Conservation (phyloP, 805 yeast species). For the Ogataea ganodermae region DNA sequence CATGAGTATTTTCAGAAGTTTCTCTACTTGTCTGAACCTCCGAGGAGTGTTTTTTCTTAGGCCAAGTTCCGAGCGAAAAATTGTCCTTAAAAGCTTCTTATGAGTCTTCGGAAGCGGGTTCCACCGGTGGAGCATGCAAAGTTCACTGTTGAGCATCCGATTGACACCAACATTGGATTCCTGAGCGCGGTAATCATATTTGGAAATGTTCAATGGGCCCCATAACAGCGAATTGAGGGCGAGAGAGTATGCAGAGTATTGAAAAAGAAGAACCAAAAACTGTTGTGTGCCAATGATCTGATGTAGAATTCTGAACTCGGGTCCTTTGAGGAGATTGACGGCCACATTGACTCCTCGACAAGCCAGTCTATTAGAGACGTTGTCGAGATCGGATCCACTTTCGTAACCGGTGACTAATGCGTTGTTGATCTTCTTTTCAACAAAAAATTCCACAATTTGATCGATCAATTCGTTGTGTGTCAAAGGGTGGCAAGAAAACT, state of each 20-base stretch:
- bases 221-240: slow-evolving; percentile 20
- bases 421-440: slow-evolving; percentile 36
- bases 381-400: slow-evolving; percentile 31
- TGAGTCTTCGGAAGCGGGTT: slow-evolving; percentile 29
- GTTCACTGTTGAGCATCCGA: slow-evolving; percentile 32
- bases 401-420: slow-evolving; percentile 46
- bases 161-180: slow-evolving; percentile 17
- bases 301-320: slow-evolving; percentile 47
- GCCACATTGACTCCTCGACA: slow-evolving; percentile 40
- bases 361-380: slow-evolving; percentile 33
- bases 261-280: slow-evolving; percentile 44
- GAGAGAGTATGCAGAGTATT: slow-evolving; percentile 34
- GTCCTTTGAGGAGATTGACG: slow-evolving; percentile 42
- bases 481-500: neutral
- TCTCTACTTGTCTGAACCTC: slow-evolving; percentile 26
- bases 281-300: slow-evolving; percentile 39
- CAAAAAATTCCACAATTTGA: slow-evolving; percentile 37
- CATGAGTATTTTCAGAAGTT: slow-evolving; percentile 27
- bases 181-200: neutral
- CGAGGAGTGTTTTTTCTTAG: slow-evolving; percentile 20
- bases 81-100: slow-evolving; percentile 9
- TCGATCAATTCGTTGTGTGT: slow-evolving; percentile 43
- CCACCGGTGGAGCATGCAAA: slow-evolving; percentile 11
- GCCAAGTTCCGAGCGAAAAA: slow-evolving; percentile 17
- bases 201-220: slow-evolving; percentile 23